A percentile compares a stretch with the other conserved stretches of the same genome.
Evolutionary conservation across 768 basidiomycete genomes (phyloP).

Genomic region (Podaxis carcinomalis): DNA sequence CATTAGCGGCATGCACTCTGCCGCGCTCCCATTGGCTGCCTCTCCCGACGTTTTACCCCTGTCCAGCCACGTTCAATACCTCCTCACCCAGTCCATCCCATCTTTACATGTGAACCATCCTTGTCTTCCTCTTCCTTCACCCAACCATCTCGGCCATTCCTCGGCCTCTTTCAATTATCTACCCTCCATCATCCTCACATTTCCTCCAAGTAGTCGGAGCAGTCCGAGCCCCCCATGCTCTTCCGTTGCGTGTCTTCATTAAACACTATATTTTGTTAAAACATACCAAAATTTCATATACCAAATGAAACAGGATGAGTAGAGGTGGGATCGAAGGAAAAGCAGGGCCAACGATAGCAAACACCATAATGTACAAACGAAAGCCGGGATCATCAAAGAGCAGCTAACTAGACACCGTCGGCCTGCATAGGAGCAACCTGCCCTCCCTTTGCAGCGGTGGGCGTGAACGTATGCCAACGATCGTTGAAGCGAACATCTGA

Average conservation of each 20-base stretch:
- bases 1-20: neutral
- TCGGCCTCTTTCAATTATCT: neutral
- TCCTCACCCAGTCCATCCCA: neutral
- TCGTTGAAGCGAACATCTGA: constrained; percentile 92
- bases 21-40: constrained; percentile 7
- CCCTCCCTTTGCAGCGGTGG: constrained; percentile 84
- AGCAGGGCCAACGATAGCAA: neutral
- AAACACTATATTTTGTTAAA: neutral
- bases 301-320: neutral
- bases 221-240: neutral
- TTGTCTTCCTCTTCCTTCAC: neutral
- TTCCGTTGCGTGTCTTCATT: neutral
- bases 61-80: constrained; percentile 1
- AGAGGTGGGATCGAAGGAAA: neutral
- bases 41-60: constrained; percentile 4
- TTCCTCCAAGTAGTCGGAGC: neutral
- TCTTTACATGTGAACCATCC: neutral
- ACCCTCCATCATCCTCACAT: neutral
- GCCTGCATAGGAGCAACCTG: constrained; percentile 65
- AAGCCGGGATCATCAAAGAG: neutral
- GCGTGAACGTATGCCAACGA: constrained; percentile 91
- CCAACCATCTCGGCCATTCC: neutral
- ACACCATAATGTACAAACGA: neutral
- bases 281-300: neutral
- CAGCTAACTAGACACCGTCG: constrained; percentile 30